Evolutionary conservation across 176 grass and related monocot species (phyloP).

Genomic region (Pontederia crassipes): DNA sequence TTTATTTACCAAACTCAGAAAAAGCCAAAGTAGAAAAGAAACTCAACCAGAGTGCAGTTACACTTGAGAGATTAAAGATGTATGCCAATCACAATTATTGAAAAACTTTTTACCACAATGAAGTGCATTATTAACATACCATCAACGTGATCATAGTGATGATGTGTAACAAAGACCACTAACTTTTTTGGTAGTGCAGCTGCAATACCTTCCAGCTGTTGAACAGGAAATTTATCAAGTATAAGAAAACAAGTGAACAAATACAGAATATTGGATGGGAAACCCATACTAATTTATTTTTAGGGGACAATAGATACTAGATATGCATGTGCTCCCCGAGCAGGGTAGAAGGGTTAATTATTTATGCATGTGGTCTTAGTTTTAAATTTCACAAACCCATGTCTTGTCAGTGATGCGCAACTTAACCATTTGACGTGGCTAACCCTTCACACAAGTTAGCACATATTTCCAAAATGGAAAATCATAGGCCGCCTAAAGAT

Average conservation of each 20-base stretch:
- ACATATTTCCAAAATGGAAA: too few relatives aligned
- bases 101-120: neutral
- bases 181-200: conserved; percentile 74
- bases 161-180: conserved; percentile 87
- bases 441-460: too few relatives aligned
- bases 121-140: conserved; percentile 37
- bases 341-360: too few relatives aligned
- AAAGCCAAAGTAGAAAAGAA: too few relatives aligned
- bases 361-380: neutral
- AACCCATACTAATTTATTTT: neutral
- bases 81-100: too few relatives aligned
- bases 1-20: too few relatives aligned
- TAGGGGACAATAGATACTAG: neutral
- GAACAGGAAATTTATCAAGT: conserved; percentile 13
- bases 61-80: too few relatives aligned
- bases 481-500: too few relatives aligned
- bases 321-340: neutral
- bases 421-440: too few relatives aligned
- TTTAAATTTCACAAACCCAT: too few relatives aligned
- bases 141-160: conserved; percentile 82
- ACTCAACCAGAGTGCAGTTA: too few relatives aligned
- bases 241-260: neutral
- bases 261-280: neutral
- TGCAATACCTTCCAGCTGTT: conserved; percentile 82
- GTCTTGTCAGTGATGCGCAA: too few relatives aligned